Percentiles rank a stretch among this genome's conserved stretches.
phyloP scores from a whole-genome alignment of 331 rosid species.

The Arachis monticola region DNA sequence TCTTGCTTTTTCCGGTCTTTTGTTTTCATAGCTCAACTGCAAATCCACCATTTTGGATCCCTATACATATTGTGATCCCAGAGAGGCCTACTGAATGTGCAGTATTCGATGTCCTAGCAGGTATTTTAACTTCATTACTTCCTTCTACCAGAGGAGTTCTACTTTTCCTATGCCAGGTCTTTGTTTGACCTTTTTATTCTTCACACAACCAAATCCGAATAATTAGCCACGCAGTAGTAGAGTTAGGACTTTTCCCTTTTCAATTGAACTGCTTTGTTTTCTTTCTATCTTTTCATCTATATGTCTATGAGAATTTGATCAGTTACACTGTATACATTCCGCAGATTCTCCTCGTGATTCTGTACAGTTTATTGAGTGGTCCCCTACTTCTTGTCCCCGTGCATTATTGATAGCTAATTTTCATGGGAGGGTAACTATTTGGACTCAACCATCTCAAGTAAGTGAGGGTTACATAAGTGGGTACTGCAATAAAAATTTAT shows the following conservation, averaged over 20 bases:
- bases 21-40: constrained; percentile 64
- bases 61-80: constrained; percentile 88
- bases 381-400: constrained; percentile 86
- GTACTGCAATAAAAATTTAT: constrained; percentile 21
- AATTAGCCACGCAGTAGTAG: constrained; percentile 6
- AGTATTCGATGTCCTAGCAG: constrained; percentile 86
- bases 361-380: constrained; percentile 96
- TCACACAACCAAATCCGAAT: constrained; percentile 17
- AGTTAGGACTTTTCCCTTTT: constrained; percentile 19
- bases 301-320: constrained; percentile 17
- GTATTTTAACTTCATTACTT: constrained; percentile 50
- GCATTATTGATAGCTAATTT: constrained; percentile 84
- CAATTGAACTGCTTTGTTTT: constrained; percentile 14
- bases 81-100: constrained; percentile 97
- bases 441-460: constrained; percentile 97
- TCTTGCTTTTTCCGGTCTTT: constrained; percentile 16
- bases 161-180: constrained; percentile 6
- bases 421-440: constrained; percentile 91
- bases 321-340: constrained; percentile 33
- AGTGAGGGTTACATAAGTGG: constrained; percentile 38
- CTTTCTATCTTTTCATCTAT: background rate
- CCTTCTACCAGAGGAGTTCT: constrained; percentile 25
- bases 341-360: constrained; percentile 95
- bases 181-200: constrained; percentile 44
- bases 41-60: constrained; percentile 94